Evolutionary conservation across 2,329 filamentous ascomycete species (phyloP).

Genomic region (Phoma sp.): DNA sequence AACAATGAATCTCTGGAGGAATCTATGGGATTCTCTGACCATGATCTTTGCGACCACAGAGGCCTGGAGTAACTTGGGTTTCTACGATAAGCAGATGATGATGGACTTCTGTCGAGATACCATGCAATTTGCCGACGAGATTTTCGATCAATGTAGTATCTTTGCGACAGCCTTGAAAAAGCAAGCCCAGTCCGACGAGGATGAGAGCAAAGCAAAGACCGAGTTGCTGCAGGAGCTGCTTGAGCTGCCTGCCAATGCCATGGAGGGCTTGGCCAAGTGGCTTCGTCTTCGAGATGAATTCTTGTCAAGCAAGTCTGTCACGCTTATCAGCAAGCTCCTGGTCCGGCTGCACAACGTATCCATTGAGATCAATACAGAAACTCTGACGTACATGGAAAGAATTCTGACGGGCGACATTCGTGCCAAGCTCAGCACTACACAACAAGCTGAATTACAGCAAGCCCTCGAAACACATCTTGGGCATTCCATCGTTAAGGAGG

Average conservation of each 20-base stretch:
- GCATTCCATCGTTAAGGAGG: conserved; percentile 41
- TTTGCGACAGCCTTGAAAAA: conserved; percentile 73
- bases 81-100: conserved; percentile 76
- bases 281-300: conserved; percentile 87
- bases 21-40: conserved; percentile 80
- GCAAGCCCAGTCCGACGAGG: conserved; percentile 38
- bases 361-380: conserved; percentile 69
- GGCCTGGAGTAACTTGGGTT: conserved; percentile 73
- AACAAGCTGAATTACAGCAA: conserved; percentile 79
- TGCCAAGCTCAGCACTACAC: conserved; percentile 80
- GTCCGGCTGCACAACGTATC: conserved; percentile 77
- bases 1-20: conserved; percentile 80
- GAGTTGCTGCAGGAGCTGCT: conserved; percentile 62
- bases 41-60: conserved; percentile 85
- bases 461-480: conserved; percentile 63
- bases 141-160: conserved; percentile 84
- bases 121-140: conserved; percentile 88
- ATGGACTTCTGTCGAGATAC: conserved; percentile 92
- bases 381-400: conserved; percentile 67
- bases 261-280: conserved; percentile 80
- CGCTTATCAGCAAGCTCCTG: conserved; percentile 83
- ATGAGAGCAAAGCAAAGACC: conserved; percentile 42
- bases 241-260: conserved; percentile 67
- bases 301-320: conserved; percentile 80
- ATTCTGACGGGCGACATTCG: conserved; percentile 69